Evolutionary conservation across 257 asterid species (phyloP), one percentile per base, ranked within the genome.

Genomic region (Hygrophila difformis): DNA sequence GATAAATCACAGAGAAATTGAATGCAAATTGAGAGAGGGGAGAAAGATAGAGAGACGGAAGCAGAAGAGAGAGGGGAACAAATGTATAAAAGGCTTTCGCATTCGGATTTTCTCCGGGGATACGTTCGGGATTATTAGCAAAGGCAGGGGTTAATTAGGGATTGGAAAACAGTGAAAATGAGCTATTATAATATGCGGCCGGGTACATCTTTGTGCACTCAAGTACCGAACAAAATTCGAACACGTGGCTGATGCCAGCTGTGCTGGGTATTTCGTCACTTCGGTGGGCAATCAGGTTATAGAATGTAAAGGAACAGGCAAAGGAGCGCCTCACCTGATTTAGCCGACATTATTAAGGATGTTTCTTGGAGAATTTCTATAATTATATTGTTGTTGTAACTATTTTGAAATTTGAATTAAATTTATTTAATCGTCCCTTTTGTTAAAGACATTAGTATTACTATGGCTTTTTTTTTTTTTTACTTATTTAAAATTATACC

Each of bases 1-100:
- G 72, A 60, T 61, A 47, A 69, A 70, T 70, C 68, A 24, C 70
- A 41, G 60, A 45, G 64, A 26, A 39, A 44, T 57, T 17, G 8
- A 64, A 24, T 23, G 40, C 16, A 65, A 51, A 37, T 34, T 24
- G 39, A 11, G 22, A 17, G 57, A 45, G 57, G 38, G 50, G 31
- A 26, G 47, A 12, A 59, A 43, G 53, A 21, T 41, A 16, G 17
- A 17, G 19, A 36, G n/a, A 37, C 38, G 61, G 56, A 12, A 24
- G 9, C 35, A 26, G 18, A 4, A 21, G 40, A 29, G 53, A 19
- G 22, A 55, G 67, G 56, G 75, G 52, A 59, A 67, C 17, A 17
- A 18, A 40, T 35, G 19, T 5, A 34, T 64, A 58, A 61, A 52
- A 60, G 51, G 48, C 53, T 48, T 36, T 52, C 29, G 51, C 44